phyloP scores from a whole-genome alignment of 805 yeast species.

The Myxozyma udenii region DNA sequence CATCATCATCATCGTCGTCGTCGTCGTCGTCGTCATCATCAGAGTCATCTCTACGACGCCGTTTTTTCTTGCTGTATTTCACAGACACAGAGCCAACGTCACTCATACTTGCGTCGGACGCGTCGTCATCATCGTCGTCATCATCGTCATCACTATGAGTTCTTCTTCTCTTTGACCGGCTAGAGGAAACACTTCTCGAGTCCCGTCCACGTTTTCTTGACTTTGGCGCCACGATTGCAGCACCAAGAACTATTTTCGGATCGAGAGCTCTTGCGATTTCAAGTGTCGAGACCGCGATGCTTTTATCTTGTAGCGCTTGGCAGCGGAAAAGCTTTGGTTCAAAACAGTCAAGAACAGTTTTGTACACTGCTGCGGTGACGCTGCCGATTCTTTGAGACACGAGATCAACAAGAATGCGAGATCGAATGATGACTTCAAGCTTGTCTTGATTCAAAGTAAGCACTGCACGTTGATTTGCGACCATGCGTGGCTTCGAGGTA shows the following conservation, averaged over 20 bases:
- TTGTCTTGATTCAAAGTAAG: constrained; percentile 64
- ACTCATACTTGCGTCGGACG: constrained; percentile 30
- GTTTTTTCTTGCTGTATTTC: neutral
- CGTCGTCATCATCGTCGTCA: constrained; percentile 34
- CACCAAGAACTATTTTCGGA: constrained; percentile 24
- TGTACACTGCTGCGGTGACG: constrained; percentile 62
- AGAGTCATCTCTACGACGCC: constrained; percentile 31
- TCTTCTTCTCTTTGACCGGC: constrained; percentile 31
- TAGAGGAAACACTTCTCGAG: neutral
- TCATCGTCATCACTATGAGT: constrained; percentile 32
- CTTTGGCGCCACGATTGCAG: constrained; percentile 21
- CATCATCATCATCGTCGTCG: constrained; percentile 21
- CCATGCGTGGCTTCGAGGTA: neutral
- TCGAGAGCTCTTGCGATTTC: constrained; percentile 36
- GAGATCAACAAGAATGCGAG: constrained; percentile 58
- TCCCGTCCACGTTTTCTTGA: neutral
- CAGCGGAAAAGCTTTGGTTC: constrained; percentile 50
- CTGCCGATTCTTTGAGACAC: constrained; percentile 69
- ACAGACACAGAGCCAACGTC: neutral
- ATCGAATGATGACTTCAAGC: constrained; percentile 64
- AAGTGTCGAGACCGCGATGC: constrained; percentile 39
- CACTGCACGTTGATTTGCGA: constrained; percentile 34
- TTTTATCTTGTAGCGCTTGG: constrained; percentile 33
- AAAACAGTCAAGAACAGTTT: constrained; percentile 51
- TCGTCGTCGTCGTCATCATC: constrained; percentile 8